Conservation (phyloP, 75 land plant species). For the Ceratopteris richardii region DNA sequence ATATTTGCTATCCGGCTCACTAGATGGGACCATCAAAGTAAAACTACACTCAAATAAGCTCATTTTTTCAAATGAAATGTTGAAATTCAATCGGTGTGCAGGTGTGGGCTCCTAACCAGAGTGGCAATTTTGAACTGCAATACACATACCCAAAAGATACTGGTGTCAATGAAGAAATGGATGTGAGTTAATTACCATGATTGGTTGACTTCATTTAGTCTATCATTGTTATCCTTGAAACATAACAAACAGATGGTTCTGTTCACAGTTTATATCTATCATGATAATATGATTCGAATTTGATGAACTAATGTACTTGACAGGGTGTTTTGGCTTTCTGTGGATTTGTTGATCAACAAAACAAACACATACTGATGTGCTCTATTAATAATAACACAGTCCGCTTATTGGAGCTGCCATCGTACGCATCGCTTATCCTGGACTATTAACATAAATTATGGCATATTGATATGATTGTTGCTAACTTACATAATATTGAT, state of each 20-base stretch:
- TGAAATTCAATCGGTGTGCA: no score
- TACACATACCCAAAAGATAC: conserved; percentile 43
- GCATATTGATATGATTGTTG: no score
- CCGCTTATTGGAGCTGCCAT: conserved; percentile 68
- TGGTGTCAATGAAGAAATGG: not conserved
- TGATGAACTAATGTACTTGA: not conserved
- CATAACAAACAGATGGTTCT: no score
- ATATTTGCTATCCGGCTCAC: conserved; percentile 77
- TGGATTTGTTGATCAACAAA: conserved; percentile 54
- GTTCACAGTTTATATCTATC: no score
- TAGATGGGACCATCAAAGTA: conserved; percentile 84
- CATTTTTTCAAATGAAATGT: no score
- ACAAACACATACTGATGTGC: conserved; percentile 56
- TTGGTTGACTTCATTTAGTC: no score
- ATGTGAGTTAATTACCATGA: conserved; percentile 3
- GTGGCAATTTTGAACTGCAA: conserved; percentile 69
- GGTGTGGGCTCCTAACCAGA: conserved; percentile 81
- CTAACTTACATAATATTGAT: no score
- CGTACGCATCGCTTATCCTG: conserved; percentile 35
- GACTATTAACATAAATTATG: not conserved
- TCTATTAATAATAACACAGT: conserved; percentile 73
- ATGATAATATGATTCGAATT: no score
- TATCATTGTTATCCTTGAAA: no score
- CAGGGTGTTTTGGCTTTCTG: conserved; percentile 64
- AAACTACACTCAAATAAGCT: no score